A percentile compares a stretch with the other conserved stretches of the same genome.
Conservation (phyloP, 2,329 filamentous ascomycete genomes). For the Paraphoma sp. region DNA sequence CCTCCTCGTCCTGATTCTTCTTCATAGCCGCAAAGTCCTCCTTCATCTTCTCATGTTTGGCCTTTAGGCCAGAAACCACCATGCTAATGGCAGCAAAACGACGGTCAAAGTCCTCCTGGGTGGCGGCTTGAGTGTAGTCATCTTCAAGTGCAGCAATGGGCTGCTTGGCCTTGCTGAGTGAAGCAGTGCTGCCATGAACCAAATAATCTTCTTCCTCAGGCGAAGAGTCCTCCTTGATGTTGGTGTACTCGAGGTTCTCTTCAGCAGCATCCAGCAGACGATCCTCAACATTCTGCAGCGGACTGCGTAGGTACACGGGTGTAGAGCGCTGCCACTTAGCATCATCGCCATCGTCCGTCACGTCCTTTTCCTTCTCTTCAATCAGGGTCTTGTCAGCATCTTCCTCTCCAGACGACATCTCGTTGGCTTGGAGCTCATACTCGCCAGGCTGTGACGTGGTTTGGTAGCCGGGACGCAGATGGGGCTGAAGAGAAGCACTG, state of each 20-base stretch:
- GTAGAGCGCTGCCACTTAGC: slow-evolving; percentile 1
- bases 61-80: neutral
- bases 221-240: neutral
- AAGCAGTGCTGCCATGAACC: neutral
- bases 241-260: slow-evolving; percentile 4
- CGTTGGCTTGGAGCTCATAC: slow-evolving; percentile 16
- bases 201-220: neutral
- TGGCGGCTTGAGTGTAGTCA: neutral
- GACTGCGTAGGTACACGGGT: slow-evolving; percentile 14
- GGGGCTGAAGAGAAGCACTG: neutral
- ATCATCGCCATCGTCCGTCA: slow-evolving; percentile 5
- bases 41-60: slow-evolving; percentile 19
- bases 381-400: neutral
- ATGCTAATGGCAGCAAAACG: neutral
- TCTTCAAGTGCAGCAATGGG: neutral
- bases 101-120: neutral
- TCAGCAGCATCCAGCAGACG: slow-evolving; percentile 28
- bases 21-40: slow-evolving; percentile 2
- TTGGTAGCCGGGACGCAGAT: neutral
- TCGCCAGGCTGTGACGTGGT: neutral
- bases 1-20: neutral
- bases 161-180: neutral
- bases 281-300: slow-evolving; percentile 29
- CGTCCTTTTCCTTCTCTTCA: neutral
- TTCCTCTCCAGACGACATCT: slow-evolving; percentile 18